phyloP scores from a whole-genome alignment of 1,139 yeast genomes.

The Scheffersomyces parashehatae region DNA sequence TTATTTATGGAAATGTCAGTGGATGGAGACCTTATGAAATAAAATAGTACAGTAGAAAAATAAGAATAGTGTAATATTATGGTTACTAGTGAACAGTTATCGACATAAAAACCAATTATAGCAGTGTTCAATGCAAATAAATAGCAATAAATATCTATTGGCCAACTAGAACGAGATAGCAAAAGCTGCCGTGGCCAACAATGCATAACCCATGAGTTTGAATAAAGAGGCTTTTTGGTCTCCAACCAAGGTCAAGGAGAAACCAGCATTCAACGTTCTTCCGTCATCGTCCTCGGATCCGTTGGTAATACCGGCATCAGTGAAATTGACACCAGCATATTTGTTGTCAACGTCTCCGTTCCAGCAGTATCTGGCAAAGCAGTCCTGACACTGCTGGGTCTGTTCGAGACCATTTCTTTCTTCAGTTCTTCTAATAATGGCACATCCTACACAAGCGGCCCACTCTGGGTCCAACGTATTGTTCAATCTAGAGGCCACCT shows the following conservation, averaged over 20 bases:
- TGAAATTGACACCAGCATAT: constrained; percentile 35
- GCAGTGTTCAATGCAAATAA: too few relatives aligned
- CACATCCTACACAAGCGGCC: constrained; percentile 46
- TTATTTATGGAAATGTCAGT: too few relatives aligned
- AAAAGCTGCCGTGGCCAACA: constrained; percentile 6
- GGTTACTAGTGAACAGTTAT: too few relatives aligned
- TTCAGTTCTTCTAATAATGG: constrained; percentile 44
- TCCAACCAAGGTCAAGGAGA: constrained; percentile 2
- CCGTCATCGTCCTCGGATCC: constrained; percentile 27
- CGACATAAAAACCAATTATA: too few relatives aligned
- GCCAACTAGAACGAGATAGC: constrained; percentile 3
- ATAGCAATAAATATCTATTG: neutral
- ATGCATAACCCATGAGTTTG: constrained; percentile 8
- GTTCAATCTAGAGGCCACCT: constrained; percentile 25
- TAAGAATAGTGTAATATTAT: too few relatives aligned
- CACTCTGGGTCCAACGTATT: constrained; percentile 38
- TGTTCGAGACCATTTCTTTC: constrained; percentile 41
- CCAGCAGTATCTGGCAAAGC: constrained; percentile 46
- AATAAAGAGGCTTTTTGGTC: neutral
- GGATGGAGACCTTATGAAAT: too few relatives aligned
- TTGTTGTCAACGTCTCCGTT: constrained; percentile 25
- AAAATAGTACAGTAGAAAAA: too few relatives aligned
- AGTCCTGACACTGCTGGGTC: constrained; percentile 37
- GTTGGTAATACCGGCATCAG: constrained; percentile 46
- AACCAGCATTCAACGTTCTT: constrained; percentile 16